Conservation (phyloP, 331 rosid genomes). For the Dryas integrifolia region DNA sequence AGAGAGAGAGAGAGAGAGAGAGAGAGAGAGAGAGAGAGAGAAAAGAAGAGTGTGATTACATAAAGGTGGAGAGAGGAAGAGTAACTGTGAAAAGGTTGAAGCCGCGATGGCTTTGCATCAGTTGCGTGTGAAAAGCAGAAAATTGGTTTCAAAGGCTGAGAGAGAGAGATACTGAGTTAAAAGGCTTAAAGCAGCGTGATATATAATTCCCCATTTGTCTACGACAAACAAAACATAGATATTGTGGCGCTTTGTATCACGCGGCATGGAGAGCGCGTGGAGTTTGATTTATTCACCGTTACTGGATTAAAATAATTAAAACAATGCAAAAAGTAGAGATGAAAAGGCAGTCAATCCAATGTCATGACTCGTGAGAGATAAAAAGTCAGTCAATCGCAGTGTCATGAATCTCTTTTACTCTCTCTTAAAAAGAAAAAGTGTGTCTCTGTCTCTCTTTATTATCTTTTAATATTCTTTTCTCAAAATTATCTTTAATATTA, state of each 20-base stretch:
- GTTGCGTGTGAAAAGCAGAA: slow-evolving; percentile 71
- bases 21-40: too few species aligned
- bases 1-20: too few species aligned
- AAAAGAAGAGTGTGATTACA: slow-evolving; percentile 10
- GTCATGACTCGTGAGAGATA: slow-evolving; percentile 18
- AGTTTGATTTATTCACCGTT: background rate
- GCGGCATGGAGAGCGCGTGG: background rate
- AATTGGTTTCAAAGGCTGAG: slow-evolving; percentile 42
- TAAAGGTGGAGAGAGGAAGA: slow-evolving; percentile 32
- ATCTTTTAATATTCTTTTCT: slow-evolving; percentile 26
- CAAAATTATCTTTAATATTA: background rate
- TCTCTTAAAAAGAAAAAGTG: slow-evolving; percentile 36
- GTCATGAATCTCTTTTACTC: slow-evolving; percentile 27
- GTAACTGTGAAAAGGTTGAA: slow-evolving; percentile 58
- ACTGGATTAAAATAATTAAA: background rate
- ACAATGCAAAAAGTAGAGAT: background rate
- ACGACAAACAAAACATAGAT: background rate
- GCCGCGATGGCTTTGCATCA: slow-evolving; percentile 61
- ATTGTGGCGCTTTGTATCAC: background rate
- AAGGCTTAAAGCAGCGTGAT: background rate
- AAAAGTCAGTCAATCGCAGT: slow-evolving; percentile 9
- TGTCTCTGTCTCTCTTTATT: slow-evolving; percentile 32
- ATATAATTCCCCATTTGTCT: background rate
- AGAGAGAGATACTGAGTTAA: background rate
- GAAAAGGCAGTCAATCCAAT: slow-evolving; percentile 51